These are phyloP conservation scores for Tolypocladium paradoxum DNA, from an alignment of 2,329 filamentous ascomycete species.

Conservation along the genomic window DNA sequence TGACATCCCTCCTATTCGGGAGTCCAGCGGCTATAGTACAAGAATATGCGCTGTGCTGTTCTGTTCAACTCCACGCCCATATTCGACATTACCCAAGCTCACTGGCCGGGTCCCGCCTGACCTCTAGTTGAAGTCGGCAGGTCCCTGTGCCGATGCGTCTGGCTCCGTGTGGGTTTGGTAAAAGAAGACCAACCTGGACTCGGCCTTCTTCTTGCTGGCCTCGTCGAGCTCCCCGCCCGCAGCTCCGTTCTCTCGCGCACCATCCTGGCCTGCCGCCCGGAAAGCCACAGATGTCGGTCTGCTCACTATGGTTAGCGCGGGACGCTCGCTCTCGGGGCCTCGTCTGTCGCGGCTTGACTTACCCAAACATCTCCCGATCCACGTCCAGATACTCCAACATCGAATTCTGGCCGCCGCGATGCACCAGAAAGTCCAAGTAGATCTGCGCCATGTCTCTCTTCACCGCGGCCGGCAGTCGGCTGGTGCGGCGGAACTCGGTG, in stretches of 20 bases:
- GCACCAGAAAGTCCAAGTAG: slow-evolving; percentile 77
- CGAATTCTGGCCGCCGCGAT: slow-evolving; percentile 69
- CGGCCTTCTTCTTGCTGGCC: slow-evolving; percentile 36
- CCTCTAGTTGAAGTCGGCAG: slow-evolving; percentile 40
- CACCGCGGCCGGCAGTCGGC: slow-evolving; percentile 52
- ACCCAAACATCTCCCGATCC: slow-evolving; percentile 83
- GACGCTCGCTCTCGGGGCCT: not conserved
- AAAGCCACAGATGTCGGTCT: slow-evolving; percentile 12
- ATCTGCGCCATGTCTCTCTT: slow-evolving; percentile 66
- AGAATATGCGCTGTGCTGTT: not conserved
- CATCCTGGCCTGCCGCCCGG: slow-evolving; percentile 5
- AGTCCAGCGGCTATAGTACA: slow-evolving; percentile 4
- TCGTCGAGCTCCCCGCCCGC: slow-evolving; percentile 37
- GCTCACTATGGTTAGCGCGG: not conserved
- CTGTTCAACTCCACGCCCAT: not conserved
- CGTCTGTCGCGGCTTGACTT: slow-evolving; percentile 19
- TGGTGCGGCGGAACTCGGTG: slow-evolving; percentile 62
- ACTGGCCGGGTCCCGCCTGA: not conserved
- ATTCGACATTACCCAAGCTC: not conserved
- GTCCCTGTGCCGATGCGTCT: slow-evolving; percentile 35
- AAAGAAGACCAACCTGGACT: slow-evolving; percentile 38
- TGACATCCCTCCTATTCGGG: not conserved
- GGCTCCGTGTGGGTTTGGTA: slow-evolving; percentile 41
- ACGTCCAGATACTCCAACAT: slow-evolving; percentile 79
- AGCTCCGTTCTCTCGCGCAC: slow-evolving; percentile 35